Evolutionary conservation across 1,284 basidiomycete genomes (phyloP), one percentile per base, ranked within the genome.

Genomic region (Trichosporon coremiiforme): DNA sequence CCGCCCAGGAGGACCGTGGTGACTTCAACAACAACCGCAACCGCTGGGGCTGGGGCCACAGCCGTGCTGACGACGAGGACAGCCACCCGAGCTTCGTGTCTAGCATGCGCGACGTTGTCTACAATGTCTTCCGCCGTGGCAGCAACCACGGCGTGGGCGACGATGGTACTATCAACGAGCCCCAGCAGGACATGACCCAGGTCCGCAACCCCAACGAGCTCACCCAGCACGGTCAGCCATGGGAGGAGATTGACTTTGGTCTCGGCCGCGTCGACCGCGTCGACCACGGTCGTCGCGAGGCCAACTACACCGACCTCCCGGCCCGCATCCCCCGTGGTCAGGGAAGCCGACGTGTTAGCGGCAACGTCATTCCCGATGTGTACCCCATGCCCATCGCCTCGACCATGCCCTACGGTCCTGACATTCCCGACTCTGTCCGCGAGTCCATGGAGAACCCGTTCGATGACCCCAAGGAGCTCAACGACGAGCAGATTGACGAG

Each of bases 171-270:
- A 67, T 71, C 31, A 38, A 67, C 64, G 70, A 68, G 36, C 65
- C 67, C 12, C 67, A 60, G 41, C 72, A 72, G 55, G 71, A 77
- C 70, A 77, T 76, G 76, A 65, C 70, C 9, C 71, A 78, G 66
- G 76, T 76, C 10, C 57, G 57, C 29, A 45, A 62, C 22, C 72
- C 68, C 5, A 12, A 31, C 47, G 69, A 71, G 66, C 66, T 75
- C 50, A 69, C 68, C 47, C 72, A 76, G 65, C 76, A 76, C 73
- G 72, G 70, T 53, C 75, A 76, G 73, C 79, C 79, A 60, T 84
- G 83, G 82, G 83, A 84, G 73, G 82, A 83, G 67, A 82, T 84
- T 65, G 83, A 84, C 73, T 84, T 84, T 73, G 82, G 83, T 41
- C 76, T 84, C 31, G 82, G 82, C 63, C 75, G 78, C 68, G 65